phyloP scores from a whole-genome alignment of 148 eudicot genomes.

The Heliosperma pusillum region DNA sequence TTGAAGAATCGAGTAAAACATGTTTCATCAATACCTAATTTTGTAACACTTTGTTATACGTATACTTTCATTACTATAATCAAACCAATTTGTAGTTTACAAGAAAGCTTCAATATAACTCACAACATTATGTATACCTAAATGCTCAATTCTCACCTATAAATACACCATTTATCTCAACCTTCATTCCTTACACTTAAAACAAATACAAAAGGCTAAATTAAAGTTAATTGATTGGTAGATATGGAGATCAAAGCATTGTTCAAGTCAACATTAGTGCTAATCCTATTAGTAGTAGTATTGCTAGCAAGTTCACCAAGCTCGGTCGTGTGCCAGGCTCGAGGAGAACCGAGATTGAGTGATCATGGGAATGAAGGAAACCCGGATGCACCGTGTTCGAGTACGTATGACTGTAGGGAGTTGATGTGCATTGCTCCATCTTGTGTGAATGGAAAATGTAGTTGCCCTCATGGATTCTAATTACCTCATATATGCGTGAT shows the following conservation, averaged over 20 bases:
- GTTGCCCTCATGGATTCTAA: slow-evolving; percentile 8
- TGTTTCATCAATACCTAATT: too few relatives aligned
- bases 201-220: not conserved
- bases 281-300: not conserved
- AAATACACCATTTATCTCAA: not conserved
- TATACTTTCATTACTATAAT: not conserved
- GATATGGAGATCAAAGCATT: not conserved
- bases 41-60: not conserved
- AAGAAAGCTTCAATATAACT: not conserved
- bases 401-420: slow-evolving; percentile 14
- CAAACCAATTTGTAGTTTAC: not conserved
- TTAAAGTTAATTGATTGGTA: not conserved
- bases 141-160: not conserved
- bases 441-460: slow-evolving; percentile 1
- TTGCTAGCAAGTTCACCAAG: not conserved
- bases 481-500: not conserved
- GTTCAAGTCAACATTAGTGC: not conserved
- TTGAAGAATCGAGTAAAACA: not conserved
- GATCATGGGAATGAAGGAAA: not conserved
- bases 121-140: not conserved
- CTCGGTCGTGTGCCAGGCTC: not conserved
- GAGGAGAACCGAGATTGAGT: not conserved
- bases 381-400: slow-evolving; percentile 2
- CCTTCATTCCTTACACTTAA: not conserved
- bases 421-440: slow-evolving; percentile 1